phyloP scores from a whole-genome alignment of 1,284 basidiomycete species.

The Hemileia vastatrix region DNA sequence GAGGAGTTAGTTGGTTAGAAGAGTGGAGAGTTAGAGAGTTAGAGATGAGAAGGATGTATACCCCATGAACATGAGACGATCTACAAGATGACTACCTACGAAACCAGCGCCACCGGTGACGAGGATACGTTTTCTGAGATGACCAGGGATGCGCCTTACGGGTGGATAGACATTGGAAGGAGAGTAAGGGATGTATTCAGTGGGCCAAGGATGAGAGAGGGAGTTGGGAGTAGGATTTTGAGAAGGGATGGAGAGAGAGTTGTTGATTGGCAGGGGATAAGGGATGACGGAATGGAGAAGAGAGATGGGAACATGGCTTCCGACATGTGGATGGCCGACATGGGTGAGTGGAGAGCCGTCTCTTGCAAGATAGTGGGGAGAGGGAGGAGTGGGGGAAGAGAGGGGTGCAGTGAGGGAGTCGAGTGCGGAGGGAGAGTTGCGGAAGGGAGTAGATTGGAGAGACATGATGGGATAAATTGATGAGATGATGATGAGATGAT shows the following conservation, averaged over 20 bases:
- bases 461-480: background rate
- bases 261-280: background rate
- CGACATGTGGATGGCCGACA: background rate
- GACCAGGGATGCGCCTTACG: constrained; percentile 70
- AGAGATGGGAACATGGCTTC: background rate
- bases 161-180: constrained; percentile 82
- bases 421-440: constrained; percentile 19
- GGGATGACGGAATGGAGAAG: constrained; percentile 10
- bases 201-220: background rate
- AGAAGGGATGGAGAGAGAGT: background rate
- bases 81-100: constrained; percentile 85
- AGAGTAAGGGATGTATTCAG: constrained; percentile 63
- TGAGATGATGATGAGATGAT: too few relatives aligned
- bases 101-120: constrained; percentile 95
- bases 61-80: constrained; percentile 91
- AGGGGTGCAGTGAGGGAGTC: constrained; percentile 3
- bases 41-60: constrained; percentile 48
- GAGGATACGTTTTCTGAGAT: constrained; percentile 73
- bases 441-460: constrained; percentile 11
- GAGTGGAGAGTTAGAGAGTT: background rate
- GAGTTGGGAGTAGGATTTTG: background rate
- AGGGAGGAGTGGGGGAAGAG: background rate
- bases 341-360: background rate
- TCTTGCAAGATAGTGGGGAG: background rate
- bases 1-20: background rate